A percentile compares a stretch with the other conserved stretches of the same genome.
Conservation (phyloP, 2,329 filamentous ascomycete genomes). For the Fusarium chlamydosporum region DNA sequence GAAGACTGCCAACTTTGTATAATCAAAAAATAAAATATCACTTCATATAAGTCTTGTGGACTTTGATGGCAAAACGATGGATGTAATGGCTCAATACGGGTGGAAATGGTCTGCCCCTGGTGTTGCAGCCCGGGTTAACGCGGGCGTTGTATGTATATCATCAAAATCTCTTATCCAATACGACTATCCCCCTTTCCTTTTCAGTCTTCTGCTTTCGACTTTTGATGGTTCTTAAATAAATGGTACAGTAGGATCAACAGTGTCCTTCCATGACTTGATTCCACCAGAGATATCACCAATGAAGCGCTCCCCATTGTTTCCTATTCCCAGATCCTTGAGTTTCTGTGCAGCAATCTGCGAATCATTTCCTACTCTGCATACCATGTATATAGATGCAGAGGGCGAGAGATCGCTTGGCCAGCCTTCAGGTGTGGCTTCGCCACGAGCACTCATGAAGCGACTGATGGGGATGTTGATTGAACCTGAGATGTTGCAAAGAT, state of each 20-base stretch:
- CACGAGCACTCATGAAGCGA: conserved; percentile 69
- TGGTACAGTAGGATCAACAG: conserved; percentile 72
- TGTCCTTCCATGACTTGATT: conserved; percentile 77
- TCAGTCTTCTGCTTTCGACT: not conserved
- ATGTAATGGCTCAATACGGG: conserved; percentile 48
- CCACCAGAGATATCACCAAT: conserved; percentile 81
- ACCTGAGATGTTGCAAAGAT: conserved; percentile 80
- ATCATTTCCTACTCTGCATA: conserved; percentile 84
- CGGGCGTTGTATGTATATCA: conserved; percentile 51
- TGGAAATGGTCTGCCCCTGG: conserved; percentile 33
- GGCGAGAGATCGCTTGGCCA: conserved; percentile 57
- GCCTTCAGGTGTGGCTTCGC: conserved; percentile 52
- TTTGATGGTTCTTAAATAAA: conserved; percentile 60
- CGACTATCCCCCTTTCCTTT: conserved; percentile 36
- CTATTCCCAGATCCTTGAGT: conserved; percentile 73
- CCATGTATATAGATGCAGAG: conserved; percentile 74
- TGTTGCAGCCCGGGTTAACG: conserved; percentile 37
- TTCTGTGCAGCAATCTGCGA: conserved; percentile 78
- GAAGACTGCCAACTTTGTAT: conserved; percentile 79
- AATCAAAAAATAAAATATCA: conserved; percentile 31
- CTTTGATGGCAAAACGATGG: conserved; percentile 29
- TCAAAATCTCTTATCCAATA: conserved; percentile 49
- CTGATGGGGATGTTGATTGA: conserved; percentile 77
- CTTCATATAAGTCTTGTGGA: conserved; percentile 7
- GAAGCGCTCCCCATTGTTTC: conserved; percentile 65